A percentile compares a stretch with the other conserved stretches of the same genome.
These are phyloP conservation scores for Sugiyamaella grinbergsii DNA, from an alignment of 1,139 yeast species.

Conservation along the genomic window DNA sequence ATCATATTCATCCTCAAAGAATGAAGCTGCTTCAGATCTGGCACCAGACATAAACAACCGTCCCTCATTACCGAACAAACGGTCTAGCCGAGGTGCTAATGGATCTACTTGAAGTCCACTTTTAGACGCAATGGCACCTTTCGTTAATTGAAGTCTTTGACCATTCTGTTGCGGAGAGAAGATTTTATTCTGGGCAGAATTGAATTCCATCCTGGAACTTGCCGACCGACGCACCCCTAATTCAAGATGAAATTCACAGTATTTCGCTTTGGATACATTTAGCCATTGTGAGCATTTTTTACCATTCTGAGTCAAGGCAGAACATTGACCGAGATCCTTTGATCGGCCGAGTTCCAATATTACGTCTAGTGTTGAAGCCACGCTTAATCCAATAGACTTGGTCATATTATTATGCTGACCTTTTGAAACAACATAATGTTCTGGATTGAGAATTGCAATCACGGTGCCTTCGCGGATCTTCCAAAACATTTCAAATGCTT, in stretches of 20 bases:
- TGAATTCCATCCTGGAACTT: constrained; percentile 66
- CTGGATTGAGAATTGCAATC: constrained; percentile 74
- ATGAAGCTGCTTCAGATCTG: constrained; percentile 16
- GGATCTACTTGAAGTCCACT: constrained; percentile 26
- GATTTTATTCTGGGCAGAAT: constrained; percentile 40
- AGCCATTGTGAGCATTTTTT: constrained; percentile 61
- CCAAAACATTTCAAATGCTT: constrained; percentile 70
- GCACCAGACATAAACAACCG: constrained; percentile 24
- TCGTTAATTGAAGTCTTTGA: constrained; percentile 39
- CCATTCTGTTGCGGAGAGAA: constrained; percentile 39
- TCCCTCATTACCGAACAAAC: constrained; percentile 31
- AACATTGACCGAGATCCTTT: constrained; percentile 70
- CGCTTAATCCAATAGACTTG: constrained; percentile 61
- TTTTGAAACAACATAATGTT: constrained; percentile 47
- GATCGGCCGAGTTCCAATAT: constrained; percentile 74
- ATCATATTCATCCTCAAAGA: constrained; percentile 32
- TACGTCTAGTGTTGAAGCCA: constrained; percentile 54
- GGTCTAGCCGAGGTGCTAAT: constrained; percentile 9
- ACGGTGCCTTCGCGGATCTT: constrained; percentile 74
- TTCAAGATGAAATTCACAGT: constrained; percentile 76
- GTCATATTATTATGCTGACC: constrained; percentile 26
- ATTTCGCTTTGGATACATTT: constrained; percentile 52
- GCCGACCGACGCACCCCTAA: constrained; percentile 48
- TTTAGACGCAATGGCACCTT: constrained; percentile 39
- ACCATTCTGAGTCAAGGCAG: constrained; percentile 51